phyloP scores from a whole-genome alignment of 805 yeast species.

The Candida mattraensis region DNA sequence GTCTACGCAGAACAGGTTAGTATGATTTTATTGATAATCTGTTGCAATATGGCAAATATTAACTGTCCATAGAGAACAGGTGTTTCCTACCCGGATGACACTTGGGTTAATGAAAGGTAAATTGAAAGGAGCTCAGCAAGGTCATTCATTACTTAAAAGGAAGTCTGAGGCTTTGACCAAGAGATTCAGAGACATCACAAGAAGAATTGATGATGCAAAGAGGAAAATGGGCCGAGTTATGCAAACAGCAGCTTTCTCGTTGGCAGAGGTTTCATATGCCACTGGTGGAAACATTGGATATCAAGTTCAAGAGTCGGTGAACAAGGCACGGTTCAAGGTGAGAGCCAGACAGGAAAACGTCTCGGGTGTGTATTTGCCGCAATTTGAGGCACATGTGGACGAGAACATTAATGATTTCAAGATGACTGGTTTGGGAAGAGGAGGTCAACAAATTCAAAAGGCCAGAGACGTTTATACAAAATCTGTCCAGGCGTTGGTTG shows the following conservation, averaged over 20 bases:
- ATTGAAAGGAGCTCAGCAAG: constrained; percentile 96
- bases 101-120: constrained; percentile 92
- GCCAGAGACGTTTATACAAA: constrained; percentile 91
- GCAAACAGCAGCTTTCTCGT: constrained; percentile 97
- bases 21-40: constrained; percentile 3
- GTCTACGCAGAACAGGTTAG: constrained; percentile 32
- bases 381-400: constrained; percentile 82
- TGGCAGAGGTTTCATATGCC: constrained; percentile 96
- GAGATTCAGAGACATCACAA: constrained; percentile 93
- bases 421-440: constrained; percentile 95
- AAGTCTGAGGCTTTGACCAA: constrained; percentile 96
- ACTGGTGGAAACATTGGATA: constrained; percentile 95
- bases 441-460: constrained; percentile 96
- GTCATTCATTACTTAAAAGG: constrained; percentile 89
- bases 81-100: constrained; percentile 97
- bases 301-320: constrained; percentile 94
- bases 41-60: not conserved
- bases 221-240: constrained; percentile 97
- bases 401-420: constrained; percentile 90
- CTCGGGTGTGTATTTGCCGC: constrained; percentile 92
- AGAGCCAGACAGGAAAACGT: constrained; percentile 94
- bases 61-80: constrained; percentile 69
- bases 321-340: constrained; percentile 85
- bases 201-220: constrained; percentile 90
- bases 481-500: constrained; percentile 96